Conservation (phyloP, 805 yeast species). For the Jamesozyma spencerorum region DNA sequence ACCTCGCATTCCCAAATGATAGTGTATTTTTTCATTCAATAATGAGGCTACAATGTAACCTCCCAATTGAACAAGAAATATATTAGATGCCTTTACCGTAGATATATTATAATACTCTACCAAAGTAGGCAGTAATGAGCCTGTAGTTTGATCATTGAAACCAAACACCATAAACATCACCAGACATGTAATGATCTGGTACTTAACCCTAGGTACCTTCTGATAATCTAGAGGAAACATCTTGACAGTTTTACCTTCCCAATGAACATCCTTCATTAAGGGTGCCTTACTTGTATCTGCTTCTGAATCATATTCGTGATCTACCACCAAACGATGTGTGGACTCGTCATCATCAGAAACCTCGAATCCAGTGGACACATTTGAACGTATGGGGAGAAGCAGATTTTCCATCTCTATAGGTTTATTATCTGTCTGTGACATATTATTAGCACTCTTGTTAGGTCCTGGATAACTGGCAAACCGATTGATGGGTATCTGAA, state of each 20-base stretch:
- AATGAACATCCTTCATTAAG: slow-evolving; percentile 13
- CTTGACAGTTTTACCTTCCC: slow-evolving; percentile 21
- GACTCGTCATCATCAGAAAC: too few species aligned
- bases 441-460: too few species aligned
- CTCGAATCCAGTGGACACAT: too few species aligned
- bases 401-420: too few species aligned
- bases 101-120: slow-evolving; percentile 21
- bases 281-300: not conserved
- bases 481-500: too few species aligned
- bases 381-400: too few species aligned
- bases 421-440: too few species aligned
- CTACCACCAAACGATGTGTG: not conserved
- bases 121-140: slow-evolving; percentile 28
- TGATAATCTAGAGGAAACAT: slow-evolving; percentile 24
- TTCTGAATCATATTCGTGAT: not conserved
- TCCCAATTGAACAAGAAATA: slow-evolving; percentile 24
- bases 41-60: slow-evolving; percentile 28
- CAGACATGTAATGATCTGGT: slow-evolving; percentile 24
- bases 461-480: too few species aligned
- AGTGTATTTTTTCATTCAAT: slow-evolving; percentile 23
- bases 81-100: slow-evolving; percentile 20
- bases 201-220: slow-evolving; percentile 19
- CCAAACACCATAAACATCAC: slow-evolving; percentile 27
- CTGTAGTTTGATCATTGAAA: slow-evolving; percentile 28
- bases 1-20: slow-evolving; percentile 23